Base-by-base conservation (phyloP, 2,329 filamentous ascomycete species). In the Ilyonectria sp. region DNA sequence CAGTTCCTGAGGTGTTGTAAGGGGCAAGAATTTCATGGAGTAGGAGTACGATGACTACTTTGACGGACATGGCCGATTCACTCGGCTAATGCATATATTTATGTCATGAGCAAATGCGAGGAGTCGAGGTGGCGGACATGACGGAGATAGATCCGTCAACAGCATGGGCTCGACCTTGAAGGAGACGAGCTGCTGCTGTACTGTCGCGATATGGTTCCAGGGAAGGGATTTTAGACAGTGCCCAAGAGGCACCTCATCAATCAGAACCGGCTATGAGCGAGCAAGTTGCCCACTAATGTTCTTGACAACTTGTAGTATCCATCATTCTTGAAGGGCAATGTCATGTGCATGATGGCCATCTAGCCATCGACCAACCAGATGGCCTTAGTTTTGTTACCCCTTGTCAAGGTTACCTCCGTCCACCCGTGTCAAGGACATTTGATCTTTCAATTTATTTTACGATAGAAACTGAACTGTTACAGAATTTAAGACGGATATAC, bases 161-260 rank as follows among this genome's bases (percentile, higher is more conserved):
- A 19, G 29, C 19, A 19, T 29, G 35, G 43, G 21, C 15, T 21
- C 21, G 15, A 17, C 50, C 19, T 47, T 57, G 60, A 33, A 56
- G 50, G 33, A 46, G 21, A 43, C 31, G 11, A 40, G 9, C 8
- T 49, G 43, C 13, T 31, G 19, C 29, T 52, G 33, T 19, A 10
- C 52, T 35, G 23, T 21, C n/a, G 21, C 15, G 21, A 19, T 46
- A 26, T 29, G 19, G 26, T 47, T 29, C 52, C 29, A n/a, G 40
- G n/a, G 17, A 50, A 37, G 60, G 33, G 29, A 8, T 57, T 23
- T 50, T 63, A 63, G 52, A 66, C 58, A 49, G 54, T 66, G 63
- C 52, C 54, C 43, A 37, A 23, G 29, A 60, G 58, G 60, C 47
- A 69, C 37, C 33, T 33, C 46, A 68, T 68, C 58, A 70, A 69